phyloP scores from a whole-genome alignment of 257 asterid species.

The Fraxinus pennsylvanica region DNA sequence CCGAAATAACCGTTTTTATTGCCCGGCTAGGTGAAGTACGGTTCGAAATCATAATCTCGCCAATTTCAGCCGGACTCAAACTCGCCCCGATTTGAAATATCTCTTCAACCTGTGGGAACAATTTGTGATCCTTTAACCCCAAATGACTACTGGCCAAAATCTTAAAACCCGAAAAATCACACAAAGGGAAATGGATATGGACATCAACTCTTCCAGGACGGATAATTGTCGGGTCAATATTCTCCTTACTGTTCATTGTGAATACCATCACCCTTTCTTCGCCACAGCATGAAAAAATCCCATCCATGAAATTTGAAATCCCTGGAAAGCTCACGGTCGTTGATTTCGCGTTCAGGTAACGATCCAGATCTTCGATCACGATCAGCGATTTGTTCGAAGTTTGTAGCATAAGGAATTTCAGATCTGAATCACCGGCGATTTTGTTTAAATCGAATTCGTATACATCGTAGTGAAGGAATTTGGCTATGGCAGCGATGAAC shows the following conservation, averaged over 20 bases:
- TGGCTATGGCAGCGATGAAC: conserved; percentile 81
- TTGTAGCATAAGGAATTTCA: conserved; percentile 65
- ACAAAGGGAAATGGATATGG: conserved; percentile 55
- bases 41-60: conserved; percentile 59
- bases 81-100: conserved; percentile 56
- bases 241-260: conserved; percentile 53
- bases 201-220: conserved; percentile 65
- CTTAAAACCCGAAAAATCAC: conserved; percentile 59
- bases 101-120: conserved; percentile 57
- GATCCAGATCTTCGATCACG: conserved; percentile 84
- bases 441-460: conserved; percentile 69
- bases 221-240: conserved; percentile 44
- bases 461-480: conserved; percentile 61
- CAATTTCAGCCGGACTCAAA: conserved; percentile 57
- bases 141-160: conserved; percentile 52
- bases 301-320: conserved; percentile 85
- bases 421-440: conserved; percentile 70
- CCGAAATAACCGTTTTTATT: conserved; percentile 52
- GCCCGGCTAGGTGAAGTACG: conserved; percentile 68
- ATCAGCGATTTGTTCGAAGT: conserved; percentile 66
- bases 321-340: conserved; percentile 64
- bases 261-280: conserved; percentile 60
- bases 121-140: conserved; percentile 60
- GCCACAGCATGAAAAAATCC: conserved; percentile 70
- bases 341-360: conserved; percentile 51